These are phyloP conservation scores for Lagenidium sp. DNA, from an alignment of 352 stramenopile genomes.

Conservation along the genomic window DNA sequence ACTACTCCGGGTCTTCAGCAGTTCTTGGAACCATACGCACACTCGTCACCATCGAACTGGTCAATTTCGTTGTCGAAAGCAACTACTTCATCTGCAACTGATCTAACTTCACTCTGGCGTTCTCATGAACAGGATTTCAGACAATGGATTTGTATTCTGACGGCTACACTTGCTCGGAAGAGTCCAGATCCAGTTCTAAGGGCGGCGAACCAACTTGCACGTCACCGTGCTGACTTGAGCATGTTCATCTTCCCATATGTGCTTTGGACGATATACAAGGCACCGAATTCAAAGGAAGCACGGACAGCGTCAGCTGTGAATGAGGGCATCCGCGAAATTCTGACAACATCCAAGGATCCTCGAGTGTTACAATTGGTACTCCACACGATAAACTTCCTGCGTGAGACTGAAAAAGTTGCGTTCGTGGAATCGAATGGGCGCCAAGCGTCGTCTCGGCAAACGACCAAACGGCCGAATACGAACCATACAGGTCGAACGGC, in stretches of 20 bases:
- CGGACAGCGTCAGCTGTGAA: no score
- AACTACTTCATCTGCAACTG: slow-evolving; percentile 6
- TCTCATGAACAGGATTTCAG: slow-evolving; percentile 49
- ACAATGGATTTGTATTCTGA: slow-evolving; percentile 48
- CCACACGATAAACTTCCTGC: slow-evolving; percentile 73
- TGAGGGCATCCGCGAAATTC: slow-evolving; percentile 29
- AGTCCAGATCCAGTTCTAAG: slow-evolving; percentile 40
- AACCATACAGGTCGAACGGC: not conserved
- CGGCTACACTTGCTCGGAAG: slow-evolving; percentile 24
- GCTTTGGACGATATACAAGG: slow-evolving; percentile 31
- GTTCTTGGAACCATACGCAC: slow-evolving; percentile 44
- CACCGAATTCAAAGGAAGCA: no score
- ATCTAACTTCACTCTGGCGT: no score
- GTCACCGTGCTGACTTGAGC: slow-evolving; percentile 41
- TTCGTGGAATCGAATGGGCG: slow-evolving; percentile 63
- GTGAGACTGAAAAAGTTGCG: slow-evolving; percentile 59
- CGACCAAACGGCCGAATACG: not conserved
- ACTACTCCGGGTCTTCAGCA: slow-evolving; percentile 57
- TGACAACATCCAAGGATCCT: slow-evolving; percentile 7
- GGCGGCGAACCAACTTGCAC: slow-evolving; percentile 28
- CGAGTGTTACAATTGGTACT: slow-evolving; percentile 61
- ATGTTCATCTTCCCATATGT: slow-evolving; percentile 74
- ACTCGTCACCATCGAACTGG: slow-evolving; percentile 43
- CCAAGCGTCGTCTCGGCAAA: not conserved
- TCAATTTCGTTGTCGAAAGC: slow-evolving; percentile 15